Evolutionary conservation across 192 early-diverging fungal species (phyloP), one percentile per base, ranked within the genome.

Genomic region (Backusella psychrophila): DNA sequence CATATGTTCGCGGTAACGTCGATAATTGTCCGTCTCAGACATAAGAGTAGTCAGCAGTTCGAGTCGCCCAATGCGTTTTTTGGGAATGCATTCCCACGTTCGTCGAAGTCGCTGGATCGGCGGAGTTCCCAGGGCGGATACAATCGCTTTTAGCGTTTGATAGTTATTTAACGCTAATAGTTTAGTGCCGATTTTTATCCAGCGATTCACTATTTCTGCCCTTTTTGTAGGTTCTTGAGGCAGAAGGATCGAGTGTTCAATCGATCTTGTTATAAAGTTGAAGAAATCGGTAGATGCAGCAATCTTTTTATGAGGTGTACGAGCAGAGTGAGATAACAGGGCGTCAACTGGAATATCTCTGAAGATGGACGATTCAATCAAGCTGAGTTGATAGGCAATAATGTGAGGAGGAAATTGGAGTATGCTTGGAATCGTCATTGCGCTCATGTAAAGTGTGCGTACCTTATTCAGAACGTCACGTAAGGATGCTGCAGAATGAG

Each of bases 231-330:
- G 83, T 75, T 89, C 85, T 29, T 80, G 77, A 2, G 89, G 90
- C 36, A 87, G 81, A 33, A 95, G 74, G 33, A 95, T 90, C 0
- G 93, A 87, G 75, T 86, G 87, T 77, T 95, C 93, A 36, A 95
- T 87, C 33, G 91, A 71, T 12, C 92, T 85, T n/a, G 93, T 91
- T 8, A 94, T 69, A 74, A 91, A 94, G 75, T 95, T 95, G 88
- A 95, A 95, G 81, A 92, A 92, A 70, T 94, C 93, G 17, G 93
- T 89, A 15, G 86, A 88, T 0, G 87, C 88, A 34, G 88, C 89
- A 11, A 95, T 86, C 1, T 84, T 82, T n/a, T 84, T 81, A 56
- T 90, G 83, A 0, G 91, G 91, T 26, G 83, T 78, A 26, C 89
- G 86, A 0, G 92, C 83, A 1, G 89, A 89, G 74, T 95, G 92